phyloP scores from a whole-genome alignment of 1,284 basidiomycete species.

The Trichosporon faecale region DNA sequence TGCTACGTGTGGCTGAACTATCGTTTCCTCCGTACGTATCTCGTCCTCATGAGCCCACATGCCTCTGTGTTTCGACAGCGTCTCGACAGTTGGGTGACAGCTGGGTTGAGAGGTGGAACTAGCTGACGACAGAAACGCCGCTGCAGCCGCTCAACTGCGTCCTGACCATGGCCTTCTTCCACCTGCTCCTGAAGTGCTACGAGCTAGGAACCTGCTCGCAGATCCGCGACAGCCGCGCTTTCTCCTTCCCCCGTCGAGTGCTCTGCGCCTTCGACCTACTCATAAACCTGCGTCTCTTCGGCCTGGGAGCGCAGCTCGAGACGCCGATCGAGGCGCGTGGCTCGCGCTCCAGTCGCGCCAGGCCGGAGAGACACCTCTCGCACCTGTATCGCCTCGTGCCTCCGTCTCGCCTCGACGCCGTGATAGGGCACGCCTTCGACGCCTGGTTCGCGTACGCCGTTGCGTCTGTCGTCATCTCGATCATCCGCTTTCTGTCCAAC shows the following conservation, averaged over 20 bases:
- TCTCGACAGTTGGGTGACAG: no score
- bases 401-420: neutral
- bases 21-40: neutral
- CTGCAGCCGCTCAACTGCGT: neutral
- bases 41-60: no score
- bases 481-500: neutral
- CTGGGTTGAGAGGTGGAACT: no score
- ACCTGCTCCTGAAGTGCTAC: neutral
- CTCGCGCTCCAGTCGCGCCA: neutral
- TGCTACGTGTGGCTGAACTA: neutral
- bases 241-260: neutral
- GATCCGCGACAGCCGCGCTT: neutral
- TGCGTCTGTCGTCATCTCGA: neutral
- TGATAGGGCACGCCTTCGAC: neutral
- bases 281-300: slow-evolving; percentile 4
- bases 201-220: neutral
- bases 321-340: neutral
- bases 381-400: slow-evolving; percentile 1
- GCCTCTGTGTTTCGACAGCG: no score
- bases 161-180: slow-evolving; percentile 5
- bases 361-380: neutral
- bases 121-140: neutral
- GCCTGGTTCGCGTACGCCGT: neutral
- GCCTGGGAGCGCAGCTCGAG: neutral
- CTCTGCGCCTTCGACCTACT: slow-evolving; percentile 1